Base-by-base conservation (phyloP, 139 green algal genomes). In the Asterochloris erici region DNA sequence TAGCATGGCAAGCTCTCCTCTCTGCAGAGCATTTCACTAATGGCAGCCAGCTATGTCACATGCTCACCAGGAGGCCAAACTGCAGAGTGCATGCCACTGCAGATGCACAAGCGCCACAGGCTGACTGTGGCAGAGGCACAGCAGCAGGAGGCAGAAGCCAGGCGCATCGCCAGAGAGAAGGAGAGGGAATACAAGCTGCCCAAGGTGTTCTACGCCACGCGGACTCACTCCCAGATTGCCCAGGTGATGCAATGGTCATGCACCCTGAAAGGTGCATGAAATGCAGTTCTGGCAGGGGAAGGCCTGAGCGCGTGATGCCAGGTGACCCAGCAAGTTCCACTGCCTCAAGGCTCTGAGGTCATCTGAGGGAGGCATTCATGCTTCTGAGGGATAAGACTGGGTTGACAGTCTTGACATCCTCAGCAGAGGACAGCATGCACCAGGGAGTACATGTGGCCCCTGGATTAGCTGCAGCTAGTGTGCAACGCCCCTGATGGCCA, bases 191-290 rank as follows among this genome's bases (percentile, higher is more conserved):
- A 26, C 17, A 86, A 84, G 73, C 24, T 78, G 10, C 90, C 89
- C 16, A 84, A 77, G 15, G 94, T 98, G 21, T 97, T 91, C 81
- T 98, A 97, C 73, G 91, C 91, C 63, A 96, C 95, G 0, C 85
- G 96, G 24, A 99, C 96, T 15, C 96, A 99, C 84, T 95, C 90
- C 27, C 96, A 99, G 90, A 96, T 99, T n/a, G 90, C 91, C 1
- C 96, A 99, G 91, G 94, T 91, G 60, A n/a, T 73, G 9, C 19
- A 71, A 21, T 71, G 21, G 1, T 23, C 66, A 71, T 54, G 38
- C 38, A 10, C 4, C 6, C 6, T 54, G 38, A 54, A 54, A 54
- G 38, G 38, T 54, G 38, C 6, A 6, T 6, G 6, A 6, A 54
- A 6, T 54, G 38, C 38, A 54, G 6, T 54, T 2, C 38, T 54